Evolutionary conservation across 148 eudicot species (phyloP).

Genomic region (Rhododendron henanense): DNA sequence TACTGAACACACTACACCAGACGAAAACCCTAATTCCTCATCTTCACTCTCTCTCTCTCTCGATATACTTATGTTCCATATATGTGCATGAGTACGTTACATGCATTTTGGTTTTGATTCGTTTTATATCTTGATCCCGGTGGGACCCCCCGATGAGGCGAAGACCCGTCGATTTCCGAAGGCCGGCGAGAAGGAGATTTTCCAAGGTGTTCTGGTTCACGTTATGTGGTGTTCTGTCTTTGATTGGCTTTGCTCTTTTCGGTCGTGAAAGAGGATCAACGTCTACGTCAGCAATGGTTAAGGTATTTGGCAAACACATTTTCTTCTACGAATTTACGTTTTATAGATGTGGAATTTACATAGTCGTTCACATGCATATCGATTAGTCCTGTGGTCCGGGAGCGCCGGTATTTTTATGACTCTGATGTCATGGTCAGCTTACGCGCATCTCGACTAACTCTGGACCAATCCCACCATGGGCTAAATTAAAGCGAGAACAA

Average conservation of each 20-base stretch:
- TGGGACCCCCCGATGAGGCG: slow-evolving; percentile 1
- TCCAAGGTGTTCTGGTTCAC: neutral
- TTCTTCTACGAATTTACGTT: neutral
- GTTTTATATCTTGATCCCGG: neutral
- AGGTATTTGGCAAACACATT: neutral
- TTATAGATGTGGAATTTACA: neutral
- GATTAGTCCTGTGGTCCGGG: no score
- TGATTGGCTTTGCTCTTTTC: neutral
- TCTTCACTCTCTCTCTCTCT: neutral
- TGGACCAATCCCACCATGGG: no score
- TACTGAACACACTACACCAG: neutral
- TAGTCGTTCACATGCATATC: no score
- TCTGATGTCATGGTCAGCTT: no score
- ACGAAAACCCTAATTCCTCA: slow-evolving; percentile 5
- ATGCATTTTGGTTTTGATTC: neutral
- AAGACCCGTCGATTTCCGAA: slow-evolving; percentile 2
- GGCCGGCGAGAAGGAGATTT: slow-evolving; percentile 5
- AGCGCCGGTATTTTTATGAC: no score
- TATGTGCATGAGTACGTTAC: neutral
- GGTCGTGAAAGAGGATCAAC: neutral
- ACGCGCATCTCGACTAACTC: no score
- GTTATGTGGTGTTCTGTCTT: neutral
- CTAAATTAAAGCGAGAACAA: no score
- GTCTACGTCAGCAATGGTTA: neutral
- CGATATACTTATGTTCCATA: neutral